Conservation (phyloP, 129 eudicot genomes). For the Scalesia atractyloides region DNA sequence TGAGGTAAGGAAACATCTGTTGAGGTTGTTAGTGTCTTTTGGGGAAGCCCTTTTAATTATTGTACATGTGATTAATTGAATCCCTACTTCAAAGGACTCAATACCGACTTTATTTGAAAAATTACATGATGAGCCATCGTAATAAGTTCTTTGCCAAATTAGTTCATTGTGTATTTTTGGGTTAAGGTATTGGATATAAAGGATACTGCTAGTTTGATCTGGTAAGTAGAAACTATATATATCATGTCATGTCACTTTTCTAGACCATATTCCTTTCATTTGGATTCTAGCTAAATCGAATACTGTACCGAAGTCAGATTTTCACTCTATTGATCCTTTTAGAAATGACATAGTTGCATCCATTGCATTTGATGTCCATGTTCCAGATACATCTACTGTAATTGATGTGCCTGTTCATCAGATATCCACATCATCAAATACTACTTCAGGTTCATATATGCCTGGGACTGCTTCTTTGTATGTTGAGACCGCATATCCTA, state of each 20-base stretch:
- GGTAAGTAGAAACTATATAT: neutral
- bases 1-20: neutral
- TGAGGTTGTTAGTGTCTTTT: neutral
- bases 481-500: neutral
- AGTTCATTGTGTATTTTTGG: neutral
- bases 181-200: neutral
- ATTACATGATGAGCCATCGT: too few relatives aligned
- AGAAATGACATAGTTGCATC: neutral
- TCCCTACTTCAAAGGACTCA: neutral
- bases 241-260: neutral
- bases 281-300: neutral
- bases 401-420: neutral
- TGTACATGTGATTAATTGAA: neutral
- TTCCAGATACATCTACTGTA: neutral
- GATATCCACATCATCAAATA: neutral
- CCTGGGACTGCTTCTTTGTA: neutral
- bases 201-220: neutral
- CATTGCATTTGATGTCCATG: neutral
- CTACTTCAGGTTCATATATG: neutral
- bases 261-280: neutral
- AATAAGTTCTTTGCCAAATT: too few relatives aligned
- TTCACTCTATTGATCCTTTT: neutral
- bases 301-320: neutral
- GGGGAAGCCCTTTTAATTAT: neutral
- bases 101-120: neutral